A percentile compares a stretch with the other conserved stretches of the same genome.
Evolutionary conservation across 73 alveolate species (phyloP).

Genomic region (Uronychia setigera): DNA sequence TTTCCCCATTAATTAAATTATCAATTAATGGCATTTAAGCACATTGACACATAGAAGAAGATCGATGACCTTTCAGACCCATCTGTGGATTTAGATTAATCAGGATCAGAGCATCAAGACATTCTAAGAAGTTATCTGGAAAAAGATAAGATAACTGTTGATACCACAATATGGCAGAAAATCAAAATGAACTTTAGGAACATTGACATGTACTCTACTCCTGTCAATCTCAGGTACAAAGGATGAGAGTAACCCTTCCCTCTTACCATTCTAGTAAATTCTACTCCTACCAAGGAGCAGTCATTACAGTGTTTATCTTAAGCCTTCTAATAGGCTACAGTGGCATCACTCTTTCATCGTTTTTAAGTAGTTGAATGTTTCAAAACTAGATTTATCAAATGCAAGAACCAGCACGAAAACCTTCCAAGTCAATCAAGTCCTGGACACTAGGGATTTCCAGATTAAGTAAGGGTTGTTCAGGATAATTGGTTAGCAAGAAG

Average conservation of each 20-base stretch:
- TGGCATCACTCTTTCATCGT: not conserved
- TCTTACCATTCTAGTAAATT: not conserved
- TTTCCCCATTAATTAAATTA: not conserved
- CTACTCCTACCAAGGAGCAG: not conserved
- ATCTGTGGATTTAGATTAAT: no score
- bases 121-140: not conserved
- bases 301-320: not conserved
- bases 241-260: not conserved
- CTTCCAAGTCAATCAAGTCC: not conserved
- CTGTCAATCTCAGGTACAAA: not conserved
- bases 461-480: not conserved
- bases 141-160: not conserved
- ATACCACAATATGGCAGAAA: not conserved
- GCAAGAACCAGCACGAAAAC: not conserved
- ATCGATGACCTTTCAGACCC: no score
- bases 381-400: not conserved
- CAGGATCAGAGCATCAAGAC: not conserved
- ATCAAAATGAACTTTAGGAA: not conserved
- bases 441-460: not conserved
- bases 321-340: not conserved
- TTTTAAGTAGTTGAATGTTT: not conserved
- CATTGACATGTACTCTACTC: not conserved
- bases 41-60: no score
- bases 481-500: not conserved
- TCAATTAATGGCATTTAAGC: no score